Evolutionary conservation across 768 basidiomycete genomes (phyloP), one percentile per base, ranked within the genome.

Genomic region (Suillus variegatus): DNA sequence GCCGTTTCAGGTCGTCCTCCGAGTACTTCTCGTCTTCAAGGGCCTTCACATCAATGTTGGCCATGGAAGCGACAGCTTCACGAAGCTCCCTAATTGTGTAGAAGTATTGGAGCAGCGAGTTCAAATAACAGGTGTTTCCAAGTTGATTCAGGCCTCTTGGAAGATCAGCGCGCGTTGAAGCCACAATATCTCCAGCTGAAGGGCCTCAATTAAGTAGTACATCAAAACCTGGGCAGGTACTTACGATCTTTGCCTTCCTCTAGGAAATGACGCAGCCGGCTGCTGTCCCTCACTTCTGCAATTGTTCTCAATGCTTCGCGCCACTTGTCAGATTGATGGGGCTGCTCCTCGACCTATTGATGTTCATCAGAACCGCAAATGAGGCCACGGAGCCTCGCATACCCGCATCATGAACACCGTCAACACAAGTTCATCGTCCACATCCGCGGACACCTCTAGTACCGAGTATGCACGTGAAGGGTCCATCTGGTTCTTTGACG

Each of bases 81-180:
- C 95, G 85, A 35, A 97, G 85, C 43, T 95, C 93, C 72, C 87
- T 91, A 76, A 97, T 94, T n/a, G 95, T 97, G 75, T 95, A 97
- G 75, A 97, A 96, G 75, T 97, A 97, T 91, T 97, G 73, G 20
- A 92, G 79, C 63, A 92, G 80, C 44, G 91, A 94, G 72, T 94
- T 95, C 56, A 93, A 80, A 71, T 94, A 94, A 71, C 94, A 94
- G 0, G 93, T 95, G 70, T 94, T 95, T 60, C 93, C 93, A 25
- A 94, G 83, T 72, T 96, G 94, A 72, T 95, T 91, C 36, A 96
- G 82, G 6, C 94, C 95, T 64, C 94, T 85, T 35, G 94, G 94
- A 72, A 91, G 82, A 66, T 94, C 93, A 4, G 82, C 82, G 54
- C 84, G 83, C 3, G 79, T 85, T 43, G 82, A 79, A 7, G 78